Evolutionary conservation across 1,284 basidiomycete species (phyloP).

Genomic region (Papiliotrema flavescens): DNA sequence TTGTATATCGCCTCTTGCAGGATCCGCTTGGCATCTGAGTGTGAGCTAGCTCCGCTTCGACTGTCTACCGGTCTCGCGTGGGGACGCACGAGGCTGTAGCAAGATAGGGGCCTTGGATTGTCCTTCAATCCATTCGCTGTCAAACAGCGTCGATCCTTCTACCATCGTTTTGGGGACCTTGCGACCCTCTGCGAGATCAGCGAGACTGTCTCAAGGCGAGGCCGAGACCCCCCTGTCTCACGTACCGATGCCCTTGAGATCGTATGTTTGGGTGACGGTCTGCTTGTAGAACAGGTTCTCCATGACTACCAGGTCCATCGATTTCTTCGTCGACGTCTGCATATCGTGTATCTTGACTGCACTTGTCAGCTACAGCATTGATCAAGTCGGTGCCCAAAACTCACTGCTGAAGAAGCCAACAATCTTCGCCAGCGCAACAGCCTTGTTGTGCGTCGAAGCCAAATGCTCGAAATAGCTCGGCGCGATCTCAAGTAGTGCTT

Average conservation of each 20-base stretch:
- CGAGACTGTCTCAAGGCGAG: too few relatives aligned
- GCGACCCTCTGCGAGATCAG: slow-evolving; percentile 32
- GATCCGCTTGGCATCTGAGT: slow-evolving; percentile 59
- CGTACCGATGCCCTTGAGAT: slow-evolving; percentile 73
- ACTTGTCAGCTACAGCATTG: background rate
- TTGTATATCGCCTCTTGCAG: slow-evolving; percentile 63
- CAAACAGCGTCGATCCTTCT: slow-evolving; percentile 59
- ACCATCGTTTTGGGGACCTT: slow-evolving; percentile 28
- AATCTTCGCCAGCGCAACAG: slow-evolving; percentile 68
- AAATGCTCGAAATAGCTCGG: slow-evolving; percentile 73
- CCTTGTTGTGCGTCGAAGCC: slow-evolving; percentile 61
- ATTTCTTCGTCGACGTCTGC: slow-evolving; percentile 61
- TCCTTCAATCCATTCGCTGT: slow-evolving; percentile 76
- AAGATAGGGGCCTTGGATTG: slow-evolving; percentile 63
- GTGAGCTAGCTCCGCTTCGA: background rate
- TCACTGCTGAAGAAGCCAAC: slow-evolving; percentile 66
- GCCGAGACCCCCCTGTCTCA: slow-evolving; percentile 10
- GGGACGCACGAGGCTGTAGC: slow-evolving; percentile 55
- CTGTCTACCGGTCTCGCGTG: background rate
- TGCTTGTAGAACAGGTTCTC: slow-evolving; percentile 72
- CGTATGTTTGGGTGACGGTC: slow-evolving; percentile 65
- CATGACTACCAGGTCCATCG: slow-evolving; percentile 72
- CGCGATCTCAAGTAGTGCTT: slow-evolving; percentile 68
- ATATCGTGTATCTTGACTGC: slow-evolving; percentile 65
- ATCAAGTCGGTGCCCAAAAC: too few relatives aligned